Conservation (phyloP, 2,329 filamentous ascomycete genomes). For the Myriosclerotinia duriaeana region DNA sequence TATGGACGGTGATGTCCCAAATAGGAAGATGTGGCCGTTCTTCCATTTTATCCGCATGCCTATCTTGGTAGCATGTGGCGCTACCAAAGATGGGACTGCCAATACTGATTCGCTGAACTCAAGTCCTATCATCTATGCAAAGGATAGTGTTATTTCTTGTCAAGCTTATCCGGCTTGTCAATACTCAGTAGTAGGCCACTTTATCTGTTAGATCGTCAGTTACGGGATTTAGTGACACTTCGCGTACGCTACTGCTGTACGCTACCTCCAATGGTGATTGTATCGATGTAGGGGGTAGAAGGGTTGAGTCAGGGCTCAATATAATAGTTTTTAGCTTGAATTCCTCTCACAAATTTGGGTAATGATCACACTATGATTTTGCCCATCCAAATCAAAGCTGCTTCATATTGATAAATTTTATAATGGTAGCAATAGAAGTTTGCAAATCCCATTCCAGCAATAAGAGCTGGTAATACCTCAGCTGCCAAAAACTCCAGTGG, state of each 20-base stretch:
- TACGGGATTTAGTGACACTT: not conserved
- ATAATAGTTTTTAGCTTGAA: not conserved
- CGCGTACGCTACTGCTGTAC: not conserved
- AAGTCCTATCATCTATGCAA: not conserved
- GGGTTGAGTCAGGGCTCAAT: not conserved
- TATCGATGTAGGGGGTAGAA: not conserved
- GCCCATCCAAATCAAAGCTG: slow-evolving; percentile 1
- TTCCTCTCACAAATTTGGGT: not conserved
- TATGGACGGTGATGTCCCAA: not conserved
- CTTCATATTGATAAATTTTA: not conserved
- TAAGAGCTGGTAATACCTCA: not conserved
- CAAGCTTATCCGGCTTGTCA: not conserved
- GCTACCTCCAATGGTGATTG: not conserved
- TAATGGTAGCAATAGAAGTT: not conserved
- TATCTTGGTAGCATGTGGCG: not conserved
- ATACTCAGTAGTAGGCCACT: not conserved
- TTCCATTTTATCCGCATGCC: not conserved
- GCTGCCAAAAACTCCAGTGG: not conserved
- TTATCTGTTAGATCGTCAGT: not conserved
- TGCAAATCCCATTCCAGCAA: not conserved
- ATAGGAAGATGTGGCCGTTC: not conserved
- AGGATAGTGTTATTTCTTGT: not conserved
- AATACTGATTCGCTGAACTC: slow-evolving; percentile 11
- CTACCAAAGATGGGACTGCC: not conserved
- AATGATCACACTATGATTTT: not conserved